Conservation (phyloP, 78 protist species). For the Speleostelium caveatum region DNA sequence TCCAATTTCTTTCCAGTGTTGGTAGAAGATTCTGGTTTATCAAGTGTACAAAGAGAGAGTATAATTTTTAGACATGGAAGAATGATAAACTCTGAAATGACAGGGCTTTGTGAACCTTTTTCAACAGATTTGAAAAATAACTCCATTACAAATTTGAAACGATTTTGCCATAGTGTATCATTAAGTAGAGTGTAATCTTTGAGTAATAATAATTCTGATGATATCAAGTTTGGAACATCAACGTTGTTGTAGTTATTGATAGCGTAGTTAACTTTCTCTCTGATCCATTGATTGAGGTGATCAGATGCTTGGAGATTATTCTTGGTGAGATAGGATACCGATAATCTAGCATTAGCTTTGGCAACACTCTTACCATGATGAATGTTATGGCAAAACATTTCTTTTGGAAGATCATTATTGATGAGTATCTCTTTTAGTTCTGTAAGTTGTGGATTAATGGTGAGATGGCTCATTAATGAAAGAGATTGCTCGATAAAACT, state of each 20-base stretch:
- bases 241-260: constrained; percentile 2
- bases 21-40: neutral
- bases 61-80: constrained; percentile 83
- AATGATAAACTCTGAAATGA: constrained; percentile 53
- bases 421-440: constrained; percentile 1
- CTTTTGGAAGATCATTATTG: constrained; percentile 45
- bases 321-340: constrained; percentile 30
- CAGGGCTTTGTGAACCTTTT: constrained; percentile 53
- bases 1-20: neutral
- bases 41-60: constrained; percentile 16
- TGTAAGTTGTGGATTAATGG: constrained; percentile 9
- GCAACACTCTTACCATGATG: constrained; percentile 5
- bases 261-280: constrained; percentile 18
- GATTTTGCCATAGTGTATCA: constrained; percentile 74
- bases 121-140: constrained; percentile 40
- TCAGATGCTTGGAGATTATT: constrained; percentile 7
- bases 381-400: constrained; percentile 33
- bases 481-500: constrained; percentile 44
- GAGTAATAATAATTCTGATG: constrained; percentile 30
- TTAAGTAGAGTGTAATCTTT: constrained; percentile 33
- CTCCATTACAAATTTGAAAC: constrained; percentile 26
- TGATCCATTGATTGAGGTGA: constrained; percentile 22
- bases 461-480: constrained; percentile 13
- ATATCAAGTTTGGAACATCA: constrained; percentile 41
- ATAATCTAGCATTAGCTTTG: constrained; percentile 11